These are phyloP conservation scores for Nannochloropsis oceanica DNA, from an alignment of 108 stramenopile species.

Conservation along the genomic window DNA sequence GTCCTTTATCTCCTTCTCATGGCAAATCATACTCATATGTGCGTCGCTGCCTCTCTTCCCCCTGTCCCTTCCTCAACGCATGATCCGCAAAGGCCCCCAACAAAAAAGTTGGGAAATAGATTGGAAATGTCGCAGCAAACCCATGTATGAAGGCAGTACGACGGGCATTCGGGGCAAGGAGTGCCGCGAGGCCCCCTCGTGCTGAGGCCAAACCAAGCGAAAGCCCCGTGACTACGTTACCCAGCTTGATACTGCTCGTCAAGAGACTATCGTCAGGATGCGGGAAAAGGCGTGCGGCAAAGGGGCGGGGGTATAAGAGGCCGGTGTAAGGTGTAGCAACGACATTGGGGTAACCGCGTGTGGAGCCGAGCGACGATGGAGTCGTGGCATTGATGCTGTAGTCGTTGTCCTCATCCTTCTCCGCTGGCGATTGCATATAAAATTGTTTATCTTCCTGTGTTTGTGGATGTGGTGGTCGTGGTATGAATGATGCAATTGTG, in stretches of 20 bases:
- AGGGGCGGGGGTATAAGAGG: constrained; percentile 1
- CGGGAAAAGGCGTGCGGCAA: background rate
- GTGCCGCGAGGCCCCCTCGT: background rate
- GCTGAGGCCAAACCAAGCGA: background rate
- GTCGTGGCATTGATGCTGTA: background rate
- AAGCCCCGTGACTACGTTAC: background rate
- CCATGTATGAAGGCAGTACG: background rate
- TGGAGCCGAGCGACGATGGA: background rate
- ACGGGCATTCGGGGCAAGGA: background rate
- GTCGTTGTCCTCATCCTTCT: background rate
- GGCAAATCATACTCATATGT: background rate
- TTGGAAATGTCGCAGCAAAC: background rate
- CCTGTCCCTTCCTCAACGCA: background rate
- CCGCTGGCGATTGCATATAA: background rate
- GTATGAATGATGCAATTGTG: too few species aligned
- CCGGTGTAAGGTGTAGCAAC: background rate
- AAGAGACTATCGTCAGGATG: background rate
- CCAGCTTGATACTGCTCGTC: background rate
- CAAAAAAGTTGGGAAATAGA: background rate
- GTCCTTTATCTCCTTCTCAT: background rate
- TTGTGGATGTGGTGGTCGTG: too few species aligned
- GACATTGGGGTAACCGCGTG: background rate
- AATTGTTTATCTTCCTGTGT: background rate
- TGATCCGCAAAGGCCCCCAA: background rate
- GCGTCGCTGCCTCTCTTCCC: background rate